Evolutionary conservation across 495 filamentous ascomycete species (phyloP).

Genomic region (Penicillium antarcticum): DNA sequence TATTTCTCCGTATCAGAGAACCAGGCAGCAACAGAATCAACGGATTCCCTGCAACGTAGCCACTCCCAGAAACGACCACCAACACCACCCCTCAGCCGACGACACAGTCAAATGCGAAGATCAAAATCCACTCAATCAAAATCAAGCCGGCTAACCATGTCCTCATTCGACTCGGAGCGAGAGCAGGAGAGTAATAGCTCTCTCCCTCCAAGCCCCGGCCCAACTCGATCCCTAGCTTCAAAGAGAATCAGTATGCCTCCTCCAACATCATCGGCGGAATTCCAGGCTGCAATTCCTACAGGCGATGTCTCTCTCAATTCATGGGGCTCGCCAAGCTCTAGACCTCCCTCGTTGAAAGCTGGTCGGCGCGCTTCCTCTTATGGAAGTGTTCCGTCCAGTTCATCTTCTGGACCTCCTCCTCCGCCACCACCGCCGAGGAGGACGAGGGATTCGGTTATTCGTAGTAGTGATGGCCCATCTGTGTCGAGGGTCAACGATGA

Average conservation of each 20-base stretch:
- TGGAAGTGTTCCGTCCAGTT: slow-evolving; percentile 29
- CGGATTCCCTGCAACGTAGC: slow-evolving; percentile 34
- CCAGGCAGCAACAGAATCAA: slow-evolving; percentile 11
- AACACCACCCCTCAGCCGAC: slow-evolving; percentile 46
- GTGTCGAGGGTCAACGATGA: slow-evolving; percentile 16
- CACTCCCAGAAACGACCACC: slow-evolving; percentile 45
- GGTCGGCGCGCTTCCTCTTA: slow-evolving; percentile 22
- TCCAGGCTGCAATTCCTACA: slow-evolving; percentile 1
- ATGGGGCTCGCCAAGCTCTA: slow-evolving; percentile 3
- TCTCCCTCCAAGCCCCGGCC: slow-evolving; percentile 33
- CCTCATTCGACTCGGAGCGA: slow-evolving; percentile 21
- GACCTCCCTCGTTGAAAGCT: slow-evolving; percentile 7
- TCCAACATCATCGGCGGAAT: slow-evolving; percentile 9
- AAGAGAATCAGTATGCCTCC: slow-evolving; percentile 28
- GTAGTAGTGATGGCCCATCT: slow-evolving; percentile 36
- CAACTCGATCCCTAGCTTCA: slow-evolving; percentile 6
- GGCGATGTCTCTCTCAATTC: slow-evolving; percentile 2
- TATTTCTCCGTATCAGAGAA: slow-evolving; percentile 25
- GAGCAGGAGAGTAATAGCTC: slow-evolving; percentile 24
- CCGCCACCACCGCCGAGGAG: slow-evolving; percentile 63
- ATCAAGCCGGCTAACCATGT: slow-evolving; percentile 33
- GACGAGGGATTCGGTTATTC: slow-evolving; percentile 51
- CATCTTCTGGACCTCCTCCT: slow-evolving; percentile 34
- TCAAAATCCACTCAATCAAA: slow-evolving; percentile 38
- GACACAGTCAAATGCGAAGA: slow-evolving; percentile 46